A percentile compares a stretch with the other conserved stretches of the same genome.
Conservation (phyloP, 2,329 filamentous ascomycete species). For the Aspergillus floridensis region DNA sequence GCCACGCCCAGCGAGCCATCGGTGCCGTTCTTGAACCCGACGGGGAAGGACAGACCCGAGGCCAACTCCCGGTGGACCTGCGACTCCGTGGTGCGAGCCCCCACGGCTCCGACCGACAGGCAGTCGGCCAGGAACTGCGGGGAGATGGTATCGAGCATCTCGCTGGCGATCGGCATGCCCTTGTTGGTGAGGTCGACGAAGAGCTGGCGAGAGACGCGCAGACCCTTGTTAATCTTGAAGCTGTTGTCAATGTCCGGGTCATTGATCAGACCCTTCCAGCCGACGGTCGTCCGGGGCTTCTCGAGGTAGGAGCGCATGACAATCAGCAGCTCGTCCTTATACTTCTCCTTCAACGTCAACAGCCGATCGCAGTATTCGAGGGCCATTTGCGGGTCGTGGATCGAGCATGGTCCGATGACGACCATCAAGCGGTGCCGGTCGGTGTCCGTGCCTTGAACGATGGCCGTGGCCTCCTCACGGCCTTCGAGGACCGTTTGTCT, state of each 20-base stretch:
- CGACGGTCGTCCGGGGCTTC: constrained; percentile 95
- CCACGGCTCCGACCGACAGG: constrained; percentile 86
- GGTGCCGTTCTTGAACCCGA: constrained; percentile 99
- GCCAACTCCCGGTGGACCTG: constrained; percentile 94
- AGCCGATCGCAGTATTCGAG: constrained; percentile 90
- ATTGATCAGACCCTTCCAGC: constrained; percentile 98
- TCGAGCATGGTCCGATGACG: constrained; percentile 92
- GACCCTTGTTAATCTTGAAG: constrained; percentile 98
- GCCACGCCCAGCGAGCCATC: constrained; percentile 87
- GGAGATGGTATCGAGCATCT: constrained; percentile 98
- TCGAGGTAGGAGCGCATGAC: constrained; percentile 98
- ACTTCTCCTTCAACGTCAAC: constrained; percentile 77
- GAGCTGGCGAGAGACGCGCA: constrained; percentile 80
- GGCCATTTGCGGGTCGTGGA: constrained; percentile 88
- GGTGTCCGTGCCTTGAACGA: constrained; percentile 59
- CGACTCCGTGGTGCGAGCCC: constrained; percentile 93
- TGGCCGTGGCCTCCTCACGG: constrained; percentile 59
- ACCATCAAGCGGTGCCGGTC: constrained; percentile 62
- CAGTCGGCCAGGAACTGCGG: constrained; percentile 95
- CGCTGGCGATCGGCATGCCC: constrained; percentile 94
- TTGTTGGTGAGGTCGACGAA: constrained; percentile 88
- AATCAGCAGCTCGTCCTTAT: constrained; percentile 84
- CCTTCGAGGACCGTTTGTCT: constrained; percentile 56
- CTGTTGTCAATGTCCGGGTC: constrained; percentile 97
- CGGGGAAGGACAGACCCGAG: constrained; percentile 90